Evolutionary conservation across 495 filamentous ascomycete species (phyloP), one percentile per base, ranked within the genome.

Genomic region (Annulohypoxylon maeteangense): DNA sequence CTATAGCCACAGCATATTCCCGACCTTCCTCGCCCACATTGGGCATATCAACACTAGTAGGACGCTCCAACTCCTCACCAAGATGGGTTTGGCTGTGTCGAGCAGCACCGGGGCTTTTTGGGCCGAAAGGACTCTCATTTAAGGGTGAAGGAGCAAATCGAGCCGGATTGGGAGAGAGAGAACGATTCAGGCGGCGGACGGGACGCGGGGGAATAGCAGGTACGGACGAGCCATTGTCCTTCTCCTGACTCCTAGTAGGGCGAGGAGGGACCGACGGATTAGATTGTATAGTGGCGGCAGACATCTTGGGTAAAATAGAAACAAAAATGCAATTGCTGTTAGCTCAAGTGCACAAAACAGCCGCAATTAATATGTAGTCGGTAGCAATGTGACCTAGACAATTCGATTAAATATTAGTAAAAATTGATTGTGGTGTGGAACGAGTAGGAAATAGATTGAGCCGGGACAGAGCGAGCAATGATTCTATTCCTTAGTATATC

Each of bases 11-110:
- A 22, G 87, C 92, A 79, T 98, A 98, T 81, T 98, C 94, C 65
- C 83, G 89, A 60, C 94, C 94, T 80, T 98, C 94, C 78, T 97
- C 90, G 31, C 94, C 94, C 58, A 97, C 84, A 1, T 92, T 91
- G 18, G 94, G 93, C 73, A 97, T 88, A 31, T 89, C 87, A 53
- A 94, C 90, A 75, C 92, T 95, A 34, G 90, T 89, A 3, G 92
- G 88, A 34, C 92, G 90, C 31, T 89, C 86, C 65, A 80, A 78
- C 48, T 83, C 81, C 27, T 82, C 78, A 63, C 70, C 75, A 56
- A 79, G 76, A 62, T 80, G 82, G 70, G 70, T 75, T 38, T 87
- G 75, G 48, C 80, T 83, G 55, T 84, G 78, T 60, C 78, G 78
- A 40, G 74, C 61, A n/a, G 67, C 61, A 34, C 61, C 70, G 20